Evolutionary conservation across 2,329 filamentous ascomycete species (phyloP).

Genomic region (Ploettnerulaceae sp.): DNA sequence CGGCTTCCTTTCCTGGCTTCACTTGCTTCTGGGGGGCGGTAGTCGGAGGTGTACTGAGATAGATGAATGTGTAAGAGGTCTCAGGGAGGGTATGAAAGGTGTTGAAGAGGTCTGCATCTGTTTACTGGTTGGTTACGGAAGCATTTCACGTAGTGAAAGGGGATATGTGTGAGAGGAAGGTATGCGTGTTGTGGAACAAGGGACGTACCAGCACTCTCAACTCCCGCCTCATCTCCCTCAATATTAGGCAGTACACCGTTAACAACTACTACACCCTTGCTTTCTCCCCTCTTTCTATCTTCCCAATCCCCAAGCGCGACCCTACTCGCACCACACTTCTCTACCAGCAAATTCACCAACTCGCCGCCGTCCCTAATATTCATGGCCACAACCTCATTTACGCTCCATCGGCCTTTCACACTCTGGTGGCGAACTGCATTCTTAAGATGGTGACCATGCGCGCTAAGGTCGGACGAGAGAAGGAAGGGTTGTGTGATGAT

Average conservation of each 20-base stretch:
- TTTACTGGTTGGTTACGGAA: neutral
- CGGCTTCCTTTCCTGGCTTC: no score
- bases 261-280: slow-evolving; percentile 41
- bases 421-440: slow-evolving; percentile 31
- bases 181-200: no score
- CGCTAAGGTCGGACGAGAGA: slow-evolving; percentile 62
- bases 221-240: no score
- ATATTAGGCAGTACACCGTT: slow-evolving; percentile 44
- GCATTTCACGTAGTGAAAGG: neutral
- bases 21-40: neutral
- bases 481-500: slow-evolving; percentile 74
- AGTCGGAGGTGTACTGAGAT: slow-evolving; percentile 57
- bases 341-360: slow-evolving; percentile 42
- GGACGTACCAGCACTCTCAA: no score
- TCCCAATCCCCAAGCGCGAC: neutral
- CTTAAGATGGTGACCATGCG: slow-evolving; percentile 44
- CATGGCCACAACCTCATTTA: slow-evolving; percentile 53
- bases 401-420: slow-evolving; percentile 28
- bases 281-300: slow-evolving; percentile 33
- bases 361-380: slow-evolving; percentile 38
- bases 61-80: slow-evolving; percentile 66
- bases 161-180: no score
- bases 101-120: slow-evolving; percentile 25
- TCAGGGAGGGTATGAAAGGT: slow-evolving; percentile 35
- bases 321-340: slow-evolving; percentile 41